phyloP scores from a whole-genome alignment of 2,329 filamentous ascomycete species.

The Aspergillus floridensis region DNA sequence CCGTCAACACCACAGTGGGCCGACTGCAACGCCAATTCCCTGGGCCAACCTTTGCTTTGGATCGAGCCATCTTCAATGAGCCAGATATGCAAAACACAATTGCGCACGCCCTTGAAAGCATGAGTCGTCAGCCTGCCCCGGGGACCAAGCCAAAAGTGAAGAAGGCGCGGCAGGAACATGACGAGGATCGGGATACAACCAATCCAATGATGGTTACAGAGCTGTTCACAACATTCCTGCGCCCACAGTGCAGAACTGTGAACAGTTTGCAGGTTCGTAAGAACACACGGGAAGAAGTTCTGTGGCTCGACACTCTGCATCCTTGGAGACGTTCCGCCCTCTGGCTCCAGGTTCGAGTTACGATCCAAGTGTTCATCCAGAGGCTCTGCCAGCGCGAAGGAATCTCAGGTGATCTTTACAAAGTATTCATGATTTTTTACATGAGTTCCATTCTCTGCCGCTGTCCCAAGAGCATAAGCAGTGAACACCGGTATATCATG shows the following conservation, averaged over 20 bases:
- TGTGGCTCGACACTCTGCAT: slow-evolving; percentile 36
- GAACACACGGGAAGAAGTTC: slow-evolving; percentile 54
- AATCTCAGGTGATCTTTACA: slow-evolving; percentile 41
- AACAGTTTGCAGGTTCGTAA: slow-evolving; percentile 45
- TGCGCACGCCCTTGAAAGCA: slow-evolving; percentile 31
- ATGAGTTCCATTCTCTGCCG: slow-evolving; percentile 38
- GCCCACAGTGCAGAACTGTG: slow-evolving; percentile 35
- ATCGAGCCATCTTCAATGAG: slow-evolving; percentile 20
- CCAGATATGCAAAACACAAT: slow-evolving; percentile 27
- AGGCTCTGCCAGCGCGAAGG: neutral
- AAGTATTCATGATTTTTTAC: slow-evolving; percentile 51
- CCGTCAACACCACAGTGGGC: slow-evolving; percentile 39
- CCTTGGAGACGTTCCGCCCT: slow-evolving; percentile 32
- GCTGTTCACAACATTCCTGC: slow-evolving; percentile 47
- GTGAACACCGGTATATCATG: slow-evolving; percentile 38
- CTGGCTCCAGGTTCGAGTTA: slow-evolving; percentile 55
- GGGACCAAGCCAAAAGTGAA: slow-evolving; percentile 34
- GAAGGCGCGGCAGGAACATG: slow-evolving; percentile 40
- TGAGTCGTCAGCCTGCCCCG: slow-evolving; percentile 36
- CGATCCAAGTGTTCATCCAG: slow-evolving; percentile 14
- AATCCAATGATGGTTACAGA: slow-evolving; percentile 55
- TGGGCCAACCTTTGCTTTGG: slow-evolving; percentile 37
- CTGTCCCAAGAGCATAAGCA: slow-evolving; percentile 21
- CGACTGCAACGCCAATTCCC: slow-evolving; percentile 49
- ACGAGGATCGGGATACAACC: slow-evolving; percentile 50